Conservation (phyloP, 345 rosid species). For the Laguncularia racemosa region DNA sequence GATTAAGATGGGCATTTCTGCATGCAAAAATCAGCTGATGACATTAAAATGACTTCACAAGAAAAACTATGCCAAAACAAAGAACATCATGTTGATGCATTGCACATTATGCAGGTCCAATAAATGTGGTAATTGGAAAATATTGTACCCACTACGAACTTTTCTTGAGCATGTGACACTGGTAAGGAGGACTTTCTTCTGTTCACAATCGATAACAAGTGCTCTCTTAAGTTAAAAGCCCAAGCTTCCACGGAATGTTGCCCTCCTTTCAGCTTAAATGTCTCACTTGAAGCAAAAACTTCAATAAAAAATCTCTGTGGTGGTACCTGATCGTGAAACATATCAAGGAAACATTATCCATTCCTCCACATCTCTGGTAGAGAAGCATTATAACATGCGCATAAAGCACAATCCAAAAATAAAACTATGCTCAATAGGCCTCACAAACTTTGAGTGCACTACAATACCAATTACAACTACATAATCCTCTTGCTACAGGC, state of each 20-base stretch:
- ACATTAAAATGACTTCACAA: neutral
- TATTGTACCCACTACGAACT: conserved; percentile 26
- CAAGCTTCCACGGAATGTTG: conserved; percentile 29
- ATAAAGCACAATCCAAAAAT: neutral
- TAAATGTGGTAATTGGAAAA: neutral
- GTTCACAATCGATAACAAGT: conserved; percentile 35
- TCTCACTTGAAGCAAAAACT: conserved; percentile 35
- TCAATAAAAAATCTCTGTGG: conserved; percentile 36
- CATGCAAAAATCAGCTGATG: conserved; percentile 6
- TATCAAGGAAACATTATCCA: conserved; percentile 8
- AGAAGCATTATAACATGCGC: neutral
- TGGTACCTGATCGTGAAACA: conserved; percentile 42
- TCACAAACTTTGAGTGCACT: neutral
- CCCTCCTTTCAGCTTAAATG: conserved; percentile 28
- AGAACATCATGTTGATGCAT: neutral
- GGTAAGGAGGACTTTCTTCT: conserved; percentile 41
- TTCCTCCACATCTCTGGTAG: conserved; percentile 1
- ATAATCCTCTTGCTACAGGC: too few species aligned
- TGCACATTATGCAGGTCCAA: neutral
- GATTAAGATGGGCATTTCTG: conserved; percentile 55
- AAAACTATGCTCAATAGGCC: neutral
- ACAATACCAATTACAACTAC: too few species aligned
- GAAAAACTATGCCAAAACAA: conserved; percentile 3
- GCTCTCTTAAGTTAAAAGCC: conserved; percentile 63
- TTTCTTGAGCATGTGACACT: conserved; percentile 29